Evolutionary conservation across 345 rosid species (phyloP).

Genomic region (Citrus hindsii): DNA sequence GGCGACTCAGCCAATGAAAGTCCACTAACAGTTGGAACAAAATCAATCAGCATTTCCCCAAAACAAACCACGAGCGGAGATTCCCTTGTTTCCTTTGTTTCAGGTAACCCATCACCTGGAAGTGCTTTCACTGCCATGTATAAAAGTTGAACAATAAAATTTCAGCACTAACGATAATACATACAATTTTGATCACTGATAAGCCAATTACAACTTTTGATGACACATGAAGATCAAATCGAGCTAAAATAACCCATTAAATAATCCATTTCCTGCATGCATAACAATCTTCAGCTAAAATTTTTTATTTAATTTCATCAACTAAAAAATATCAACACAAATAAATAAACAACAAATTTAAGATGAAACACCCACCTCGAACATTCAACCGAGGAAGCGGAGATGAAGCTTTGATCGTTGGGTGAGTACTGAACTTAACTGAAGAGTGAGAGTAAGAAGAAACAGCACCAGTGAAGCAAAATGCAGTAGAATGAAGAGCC

Average conservation of each 20-base stretch:
- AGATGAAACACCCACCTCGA: constrained; percentile 16
- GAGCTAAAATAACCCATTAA: no score
- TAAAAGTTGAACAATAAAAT: constrained; percentile 4
- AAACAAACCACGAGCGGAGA: constrained; percentile 77
- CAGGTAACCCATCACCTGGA: constrained; percentile 39
- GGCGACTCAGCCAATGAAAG: constrained; percentile 88
- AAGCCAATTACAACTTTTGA: not conserved
- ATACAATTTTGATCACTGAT: no score
- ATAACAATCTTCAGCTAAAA: not conserved
- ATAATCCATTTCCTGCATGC: not conserved
- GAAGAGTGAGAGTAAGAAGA: constrained; percentile 15
- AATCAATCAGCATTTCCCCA: constrained; percentile 95
- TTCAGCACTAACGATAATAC: not conserved
- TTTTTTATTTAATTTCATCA: not conserved
- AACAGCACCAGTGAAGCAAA: constrained; percentile 18
- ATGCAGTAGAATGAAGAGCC: constrained; percentile 37
- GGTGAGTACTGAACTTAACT: constrained; percentile 6
- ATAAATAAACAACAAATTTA: not conserved
- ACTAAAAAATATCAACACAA: not conserved
- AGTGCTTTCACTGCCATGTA: constrained; percentile 51
- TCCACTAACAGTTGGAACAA: constrained; percentile 79
- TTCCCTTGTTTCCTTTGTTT: constrained; percentile 45
- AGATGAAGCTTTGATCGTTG: constrained; percentile 25
- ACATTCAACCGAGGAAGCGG: constrained; percentile 19
- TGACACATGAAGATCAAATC: no score